Base-by-base conservation (phyloP, 2,329 filamentous ascomycete genomes). In the Dothistroma septosporum region DNA sequence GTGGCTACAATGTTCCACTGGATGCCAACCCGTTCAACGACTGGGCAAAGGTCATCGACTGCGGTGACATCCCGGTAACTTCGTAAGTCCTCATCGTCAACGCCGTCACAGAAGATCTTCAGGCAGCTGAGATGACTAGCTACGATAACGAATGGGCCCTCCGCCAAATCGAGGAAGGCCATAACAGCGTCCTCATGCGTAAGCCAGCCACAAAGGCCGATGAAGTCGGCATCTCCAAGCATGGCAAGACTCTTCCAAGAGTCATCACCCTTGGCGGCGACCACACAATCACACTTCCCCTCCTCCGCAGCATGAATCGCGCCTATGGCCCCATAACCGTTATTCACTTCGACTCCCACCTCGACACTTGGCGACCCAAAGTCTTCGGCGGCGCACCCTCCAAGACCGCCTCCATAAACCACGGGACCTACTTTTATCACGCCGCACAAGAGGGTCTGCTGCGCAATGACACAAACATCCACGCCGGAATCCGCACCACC, bases 381-480 rank as follows among this genome's bases (percentile, higher is more conserved):
- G 91, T 94, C 28, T 95, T 95, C 68, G 91, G 91, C 57, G 91
- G 90, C 32, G 87, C 89, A 0, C 90, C 91, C 0, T 89, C 85
- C 31, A 83, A 92, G 62, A 84, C 87, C 44, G 90, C 91, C 21
- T 82, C 82, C 65, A 87, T 95, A 77, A 95, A 94, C 77, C 68
- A 94, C 77, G 91, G 91, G 47, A 94, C 90, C 1, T 94, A 94
- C 79, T 95, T 95, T 77, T 94, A 88, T 77, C 89, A 93, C 73
- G 91, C 90, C 0, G 78, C 87, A 0, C 84, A 87, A 76, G 90
- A 94, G 73, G 91, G 91, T 2, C 80, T 94, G 16, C 80, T 95
- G 21, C 82, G 82, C 64, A 95, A 94, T 72, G 89, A 94, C 78
- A 88, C 85, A 67, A 93, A 92, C 76, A 92, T 95, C 75, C 91